phyloP scores from a whole-genome alignment of 2,329 filamentous ascomycete species.

The Venturiaceae sp. region DNA sequence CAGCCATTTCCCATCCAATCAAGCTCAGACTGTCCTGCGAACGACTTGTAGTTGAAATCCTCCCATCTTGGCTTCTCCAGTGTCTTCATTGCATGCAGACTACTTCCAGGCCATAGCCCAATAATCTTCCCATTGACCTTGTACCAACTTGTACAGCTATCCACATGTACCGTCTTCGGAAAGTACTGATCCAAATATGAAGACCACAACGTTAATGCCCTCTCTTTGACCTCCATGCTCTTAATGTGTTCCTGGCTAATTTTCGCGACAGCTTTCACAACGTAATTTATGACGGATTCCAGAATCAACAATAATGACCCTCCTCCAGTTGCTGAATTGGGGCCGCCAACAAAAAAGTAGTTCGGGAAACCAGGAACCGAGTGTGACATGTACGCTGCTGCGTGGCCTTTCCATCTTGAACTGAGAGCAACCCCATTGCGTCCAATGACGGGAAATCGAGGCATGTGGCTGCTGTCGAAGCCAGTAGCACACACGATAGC shows the following conservation, averaged over 20 bases:
- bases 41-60: background rate
- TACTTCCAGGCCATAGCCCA: slow-evolving; percentile 6
- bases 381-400: slow-evolving; percentile 46
- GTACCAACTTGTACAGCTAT: slow-evolving; percentile 10
- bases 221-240: slow-evolving; percentile 6
- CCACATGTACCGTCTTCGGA: slow-evolving; percentile 6
- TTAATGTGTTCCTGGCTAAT: slow-evolving; percentile 8
- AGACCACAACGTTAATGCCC: background rate
- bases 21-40: background rate
- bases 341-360: slow-evolving; percentile 31
- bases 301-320: slow-evolving; percentile 1
- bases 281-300: slow-evolving; percentile 10
- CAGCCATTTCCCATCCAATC: background rate
- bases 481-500: slow-evolving; percentile 35
- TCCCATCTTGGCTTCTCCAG: slow-evolving; percentile 2
- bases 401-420: background rate
- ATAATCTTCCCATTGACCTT: slow-evolving; percentile 8
- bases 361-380: slow-evolving; percentile 59
- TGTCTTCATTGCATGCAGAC: slow-evolving; percentile 1
- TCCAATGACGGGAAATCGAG: slow-evolving; percentile 23
- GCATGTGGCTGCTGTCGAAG: slow-evolving; percentile 23
- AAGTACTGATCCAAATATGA: slow-evolving; percentile 4
- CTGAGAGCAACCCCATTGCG: background rate
- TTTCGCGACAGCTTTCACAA: background rate
- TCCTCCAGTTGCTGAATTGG: slow-evolving; percentile 6